These are phyloP conservation scores for Phytopythium litorale DNA, from an alignment of 352 stramenopile genomes.

Conservation along the genomic window DNA sequence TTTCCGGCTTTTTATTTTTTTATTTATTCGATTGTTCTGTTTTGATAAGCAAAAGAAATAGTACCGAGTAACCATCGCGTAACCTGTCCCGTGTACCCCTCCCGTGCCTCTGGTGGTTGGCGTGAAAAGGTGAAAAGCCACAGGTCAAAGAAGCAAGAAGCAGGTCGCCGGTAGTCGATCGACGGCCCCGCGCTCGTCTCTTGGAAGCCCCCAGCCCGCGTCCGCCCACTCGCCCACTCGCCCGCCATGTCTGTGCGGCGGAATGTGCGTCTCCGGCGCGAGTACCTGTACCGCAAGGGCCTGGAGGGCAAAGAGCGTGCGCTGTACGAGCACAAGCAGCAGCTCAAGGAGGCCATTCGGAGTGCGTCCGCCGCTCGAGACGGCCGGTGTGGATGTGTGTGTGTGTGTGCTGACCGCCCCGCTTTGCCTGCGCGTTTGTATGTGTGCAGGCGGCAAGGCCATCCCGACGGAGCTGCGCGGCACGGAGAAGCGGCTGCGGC, in stretches of 20 bases:
- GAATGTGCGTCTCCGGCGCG: constrained; percentile 96
- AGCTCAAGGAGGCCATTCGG: constrained; percentile 93
- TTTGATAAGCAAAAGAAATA: not conserved
- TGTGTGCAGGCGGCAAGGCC: constrained; percentile 81
- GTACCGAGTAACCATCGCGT: too few relatives aligned
- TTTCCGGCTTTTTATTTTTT: not conserved
- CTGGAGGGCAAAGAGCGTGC: constrained; percentile 94
- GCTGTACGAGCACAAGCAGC: constrained; percentile 97
- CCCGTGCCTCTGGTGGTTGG: not conserved
- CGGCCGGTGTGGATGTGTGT: not conserved
- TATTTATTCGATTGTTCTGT: not conserved
- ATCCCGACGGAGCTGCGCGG: constrained; percentile 97
- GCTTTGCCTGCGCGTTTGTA: not conserved
- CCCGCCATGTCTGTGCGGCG: constrained; percentile 84
- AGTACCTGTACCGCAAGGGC: constrained; percentile 99
- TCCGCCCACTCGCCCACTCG: not conserved
- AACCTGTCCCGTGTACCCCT: not conserved
- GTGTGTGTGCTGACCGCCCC: not conserved
- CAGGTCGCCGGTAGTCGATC: not conserved
- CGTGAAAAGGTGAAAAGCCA: not conserved
- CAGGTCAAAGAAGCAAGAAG: not conserved
- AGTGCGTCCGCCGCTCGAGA: constrained; percentile 17
- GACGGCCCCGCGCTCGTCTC: not conserved
- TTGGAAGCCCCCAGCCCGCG: too few relatives aligned
- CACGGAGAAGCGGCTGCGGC: constrained; percentile 90